Base-by-base conservation (phyloP, 1,284 basidiomycete species). In the Cystobasidium pallidum region DNA sequence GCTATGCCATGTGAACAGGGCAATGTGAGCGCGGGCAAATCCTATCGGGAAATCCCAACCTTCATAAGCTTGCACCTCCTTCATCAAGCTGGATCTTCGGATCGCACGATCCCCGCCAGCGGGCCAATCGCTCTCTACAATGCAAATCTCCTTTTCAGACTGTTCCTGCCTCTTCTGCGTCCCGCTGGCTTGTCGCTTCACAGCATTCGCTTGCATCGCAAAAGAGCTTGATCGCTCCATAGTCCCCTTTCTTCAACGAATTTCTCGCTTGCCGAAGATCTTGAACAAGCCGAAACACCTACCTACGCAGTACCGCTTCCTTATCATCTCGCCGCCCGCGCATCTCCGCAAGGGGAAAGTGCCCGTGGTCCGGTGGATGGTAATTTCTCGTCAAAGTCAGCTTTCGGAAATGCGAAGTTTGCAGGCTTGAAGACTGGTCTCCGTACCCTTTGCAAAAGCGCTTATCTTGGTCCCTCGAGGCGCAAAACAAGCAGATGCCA, bases 381-480 rank as follows among this genome's bases (percentile, higher is more conserved):
- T 57, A 57, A 24, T 28, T 10, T 28, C 26, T 57, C 54, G 54
- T 15, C 32, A 57, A 57, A 57, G 54, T 57, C 54, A 57, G 54
- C 54, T 57, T 57, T 57, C 54, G 54, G 54, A 57, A 21, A 34
- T 17, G 24, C 54, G 19, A 32, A 21, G 3, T 19, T 30, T 34
- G 19, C 10, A 57, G 19, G 19, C 28, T 34, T n/a, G 6, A 34
- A n/a, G 30, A 28, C 28, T 28, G 13, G 10, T 57, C 30, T 36
- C 21, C 32, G 19, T 19, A 34, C 26, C 24, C n/a, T 36, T 19
- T 19, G 34, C 32, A 36, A 32, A 57, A n/a, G 19, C 54, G 54
- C 24, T 7, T 34, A 11, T 3, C 19, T 17, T 32, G 13, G 54
- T n/a, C 24, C 11, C 19, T 4, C 54, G 32, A 57, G 54, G 32